A percentile compares a stretch with the other conserved stretches of the same genome.
These are phyloP conservation scores for Sporisorium sorghi DNA, from an alignment of 1,284 basidiomycete species.

Conservation along the genomic window DNA sequence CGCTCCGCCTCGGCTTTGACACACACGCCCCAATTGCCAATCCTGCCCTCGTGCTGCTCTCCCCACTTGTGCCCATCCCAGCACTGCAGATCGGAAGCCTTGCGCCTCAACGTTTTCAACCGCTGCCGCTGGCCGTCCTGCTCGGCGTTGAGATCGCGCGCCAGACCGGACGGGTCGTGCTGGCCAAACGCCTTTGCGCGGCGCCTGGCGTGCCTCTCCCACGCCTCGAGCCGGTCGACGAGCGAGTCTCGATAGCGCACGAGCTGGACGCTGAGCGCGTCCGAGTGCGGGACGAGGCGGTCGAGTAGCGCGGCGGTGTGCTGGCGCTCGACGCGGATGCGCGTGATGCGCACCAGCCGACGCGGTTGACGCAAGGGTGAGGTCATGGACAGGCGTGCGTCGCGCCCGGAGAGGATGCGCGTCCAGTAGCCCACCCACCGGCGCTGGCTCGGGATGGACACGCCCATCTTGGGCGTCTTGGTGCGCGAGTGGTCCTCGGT, in stretches of 20 bases:
- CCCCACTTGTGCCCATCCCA: constrained; percentile 45
- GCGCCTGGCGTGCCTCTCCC: constrained; percentile 55
- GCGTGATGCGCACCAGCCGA: constrained; percentile 50
- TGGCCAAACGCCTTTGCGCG: constrained; percentile 50
- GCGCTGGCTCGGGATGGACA: constrained; percentile 56
- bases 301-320: constrained; percentile 9
- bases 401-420: constrained; percentile 46
- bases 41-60: constrained; percentile 32
- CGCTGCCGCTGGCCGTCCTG: constrained; percentile 32
- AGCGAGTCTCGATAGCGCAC: constrained; percentile 50
- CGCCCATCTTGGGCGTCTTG: constrained; percentile 49
- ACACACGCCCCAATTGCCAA: constrained; percentile 57
- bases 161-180: constrained; percentile 45
- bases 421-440: constrained; percentile 62
- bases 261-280: constrained; percentile 50
- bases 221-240: constrained; percentile 50
- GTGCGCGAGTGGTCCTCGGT: constrained; percentile 38
- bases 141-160: constrained; percentile 40
- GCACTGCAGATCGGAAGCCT: constrained; percentile 33
- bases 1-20: constrained; percentile 54
- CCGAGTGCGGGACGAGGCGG: constrained; percentile 44
- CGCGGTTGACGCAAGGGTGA: constrained; percentile 24
- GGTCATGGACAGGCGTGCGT: constrained; percentile 47
- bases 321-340: constrained; percentile 43
- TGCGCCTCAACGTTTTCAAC: constrained; percentile 37